Percentiles rank a stretch among this genome's conserved stretches.
Evolutionary conservation across 768 basidiomycete species (phyloP).

Genomic region (Lactifluus piperatus): DNA sequence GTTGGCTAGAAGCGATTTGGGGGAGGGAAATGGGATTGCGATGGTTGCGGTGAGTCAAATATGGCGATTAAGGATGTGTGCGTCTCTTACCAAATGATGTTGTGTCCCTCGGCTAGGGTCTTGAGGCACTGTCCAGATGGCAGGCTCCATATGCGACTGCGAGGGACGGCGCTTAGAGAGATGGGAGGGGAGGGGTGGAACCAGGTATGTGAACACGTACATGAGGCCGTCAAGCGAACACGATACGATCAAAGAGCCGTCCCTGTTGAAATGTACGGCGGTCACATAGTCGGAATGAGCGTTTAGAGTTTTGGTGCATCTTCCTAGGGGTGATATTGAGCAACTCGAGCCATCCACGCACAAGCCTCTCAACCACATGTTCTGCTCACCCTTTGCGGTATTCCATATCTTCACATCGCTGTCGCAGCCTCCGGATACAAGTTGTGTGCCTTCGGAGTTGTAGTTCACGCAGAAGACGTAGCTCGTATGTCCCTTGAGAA

Average conservation of each 20-base stretch:
- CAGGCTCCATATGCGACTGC: constrained; percentile 92
- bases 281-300: constrained; percentile 95
- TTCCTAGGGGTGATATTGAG: constrained; percentile 43
- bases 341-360: too few relatives aligned
- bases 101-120: constrained; percentile 85
- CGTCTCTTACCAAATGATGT: constrained; percentile 59
- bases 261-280: constrained; percentile 88
- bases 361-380: too few relatives aligned
- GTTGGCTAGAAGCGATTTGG: constrained; percentile 50
- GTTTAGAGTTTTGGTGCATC: constrained; percentile 76
- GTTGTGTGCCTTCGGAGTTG: constrained; percentile 75
- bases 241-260: constrained; percentile 86
- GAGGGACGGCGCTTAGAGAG: not conserved
- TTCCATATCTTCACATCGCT: constrained; percentile 94
- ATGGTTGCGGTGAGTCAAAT: not conserved
- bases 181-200: not conserved
- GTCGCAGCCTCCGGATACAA: constrained; percentile 90
- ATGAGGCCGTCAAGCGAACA: constrained; percentile 91
- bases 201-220: constrained; percentile 39
- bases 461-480: constrained; percentile 92
- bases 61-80: not conserved
- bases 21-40: too few relatives aligned
- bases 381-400: constrained; percentile 61
- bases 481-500: constrained; percentile 73
- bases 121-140: constrained; percentile 91